Evolutionary conservation across 1,139 yeast genomes (phyloP).

Genomic region (Magnusiomyces tetraspermus): DNA sequence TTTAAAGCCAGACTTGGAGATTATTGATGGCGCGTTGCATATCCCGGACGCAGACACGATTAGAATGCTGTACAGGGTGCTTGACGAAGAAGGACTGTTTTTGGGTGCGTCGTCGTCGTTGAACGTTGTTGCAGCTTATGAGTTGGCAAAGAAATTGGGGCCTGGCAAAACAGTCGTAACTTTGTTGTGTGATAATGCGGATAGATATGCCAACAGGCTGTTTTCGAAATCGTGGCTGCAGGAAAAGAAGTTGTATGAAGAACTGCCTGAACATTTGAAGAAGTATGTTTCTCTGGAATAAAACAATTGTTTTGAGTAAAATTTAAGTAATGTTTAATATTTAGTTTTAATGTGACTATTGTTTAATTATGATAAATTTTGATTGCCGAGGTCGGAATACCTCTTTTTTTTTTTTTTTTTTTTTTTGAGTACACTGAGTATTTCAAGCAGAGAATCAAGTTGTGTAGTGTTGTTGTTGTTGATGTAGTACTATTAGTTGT

Average conservation of each 20-base stretch:
- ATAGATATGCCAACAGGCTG: slow-evolving; percentile 71
- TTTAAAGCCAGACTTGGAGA: slow-evolving; percentile 59
- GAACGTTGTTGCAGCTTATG: slow-evolving; percentile 73
- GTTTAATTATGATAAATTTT: too few species aligned
- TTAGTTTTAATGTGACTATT: not conserved
- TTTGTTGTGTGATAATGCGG: slow-evolving; percentile 78
- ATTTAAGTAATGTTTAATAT: not conserved
- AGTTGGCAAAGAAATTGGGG: slow-evolving; percentile 66
- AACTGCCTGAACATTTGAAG: slow-evolving; percentile 59
- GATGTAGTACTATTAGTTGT: too few species aligned
- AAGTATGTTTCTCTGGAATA: slow-evolving; percentile 46
- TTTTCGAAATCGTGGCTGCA: slow-evolving; percentile 73
- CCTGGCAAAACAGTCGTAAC: slow-evolving; percentile 79
- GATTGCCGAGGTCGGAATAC: too few species aligned
- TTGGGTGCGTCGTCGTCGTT: slow-evolving; percentile 85
- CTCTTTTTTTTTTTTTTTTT: too few species aligned
- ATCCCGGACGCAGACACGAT: slow-evolving; percentile 69
- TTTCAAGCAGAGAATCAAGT: too few species aligned
- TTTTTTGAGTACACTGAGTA: too few species aligned
- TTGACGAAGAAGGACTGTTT: slow-evolving; percentile 84
- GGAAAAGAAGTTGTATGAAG: slow-evolving; percentile 49
- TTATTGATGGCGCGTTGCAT: slow-evolving; percentile 64
- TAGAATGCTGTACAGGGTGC: slow-evolving; percentile 67
- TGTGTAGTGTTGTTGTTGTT: too few species aligned
- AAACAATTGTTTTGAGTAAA: not conserved